These are phyloP conservation scores for Fusarium newnesense DNA, from an alignment of 2,329 filamentous ascomycete species.

Conservation along the genomic window DNA sequence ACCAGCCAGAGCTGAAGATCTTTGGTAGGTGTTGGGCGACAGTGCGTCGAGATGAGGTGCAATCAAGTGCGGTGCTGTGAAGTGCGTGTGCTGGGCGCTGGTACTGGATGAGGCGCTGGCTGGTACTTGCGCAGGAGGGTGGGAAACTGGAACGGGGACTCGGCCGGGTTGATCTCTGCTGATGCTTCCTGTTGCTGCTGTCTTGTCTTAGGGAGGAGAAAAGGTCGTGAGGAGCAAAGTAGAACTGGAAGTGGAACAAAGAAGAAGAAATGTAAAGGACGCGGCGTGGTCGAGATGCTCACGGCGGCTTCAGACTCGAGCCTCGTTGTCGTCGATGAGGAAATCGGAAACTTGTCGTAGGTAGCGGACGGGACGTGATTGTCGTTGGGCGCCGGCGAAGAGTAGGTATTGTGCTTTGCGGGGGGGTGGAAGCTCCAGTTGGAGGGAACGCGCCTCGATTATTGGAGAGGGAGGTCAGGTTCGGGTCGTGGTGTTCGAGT, in stretches of 20 bases:
- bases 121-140: conserved; percentile 35
- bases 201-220: conserved; percentile 17
- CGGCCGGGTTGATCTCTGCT: conserved; percentile 29
- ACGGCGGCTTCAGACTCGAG: conserved; percentile 38
- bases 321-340: conserved; percentile 40
- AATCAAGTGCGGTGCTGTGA: conserved; percentile 15
- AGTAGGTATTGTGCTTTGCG: conserved; percentile 44
- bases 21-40: conserved; percentile 37
- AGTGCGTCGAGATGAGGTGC: conserved; percentile 22
- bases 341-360: conserved; percentile 37
- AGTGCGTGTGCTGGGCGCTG: conserved; percentile 31
- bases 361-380: conserved; percentile 15
- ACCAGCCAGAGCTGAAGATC: conserved; percentile 45
- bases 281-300: conserved; percentile 37
- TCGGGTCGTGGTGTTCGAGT: neutral
- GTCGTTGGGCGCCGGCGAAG: conserved; percentile 42
- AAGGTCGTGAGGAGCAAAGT: conserved; percentile 7
- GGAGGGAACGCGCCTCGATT: conserved; percentile 36
- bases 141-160: conserved; percentile 29
- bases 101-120: conserved; percentile 36
- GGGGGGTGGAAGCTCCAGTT: conserved; percentile 40
- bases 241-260: neutral
- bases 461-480: conserved; percentile 37
- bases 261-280: conserved; percentile 26
- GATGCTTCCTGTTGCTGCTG: conserved; percentile 23